A percentile compares a stretch with the other conserved stretches of the same genome.
Evolutionary conservation across 208 protist species (phyloP).

Genomic region (Trypanosoma grayi): DNA sequence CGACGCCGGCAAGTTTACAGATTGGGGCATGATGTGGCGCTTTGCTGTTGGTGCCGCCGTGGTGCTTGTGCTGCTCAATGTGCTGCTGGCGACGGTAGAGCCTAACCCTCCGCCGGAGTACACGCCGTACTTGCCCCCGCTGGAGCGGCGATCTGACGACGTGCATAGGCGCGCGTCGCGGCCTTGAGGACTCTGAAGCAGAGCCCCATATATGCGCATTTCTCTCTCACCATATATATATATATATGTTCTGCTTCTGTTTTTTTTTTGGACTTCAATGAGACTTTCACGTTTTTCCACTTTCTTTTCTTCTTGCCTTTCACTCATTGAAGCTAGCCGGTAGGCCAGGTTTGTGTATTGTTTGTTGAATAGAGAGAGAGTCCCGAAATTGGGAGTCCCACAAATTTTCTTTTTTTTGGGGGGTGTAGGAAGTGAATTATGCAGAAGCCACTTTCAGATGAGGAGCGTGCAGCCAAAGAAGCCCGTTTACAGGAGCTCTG

Average conservation of each 20-base stretch:
- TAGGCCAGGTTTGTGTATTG: no score
- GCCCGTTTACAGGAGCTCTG: constrained; percentile 44
- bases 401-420: constrained; percentile 2
- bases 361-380: neutral
- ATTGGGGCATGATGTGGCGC: constrained; percentile 52
- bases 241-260: no score
- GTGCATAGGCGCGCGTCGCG: neutral
- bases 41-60: constrained; percentile 33
- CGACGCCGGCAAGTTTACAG: constrained; percentile 57
- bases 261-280: no score
- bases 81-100: constrained; percentile 56
- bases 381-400: neutral
- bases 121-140: constrained; percentile 35
- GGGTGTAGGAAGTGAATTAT: constrained; percentile 1
- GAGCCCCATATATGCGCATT: no score
- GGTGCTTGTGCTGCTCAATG: constrained; percentile 49
- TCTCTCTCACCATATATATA: no score
- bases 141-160: neutral
- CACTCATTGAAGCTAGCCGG: no score
- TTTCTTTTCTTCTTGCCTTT: no score
- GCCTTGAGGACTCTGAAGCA: no score
- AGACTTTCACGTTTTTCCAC: no score
- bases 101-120: constrained; percentile 69
- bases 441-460: constrained; percentile 26
- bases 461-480: constrained; percentile 54